Conservation (phyloP, 225 moss, liverwort and hornwort species). For the Physcomitrium patens region DNA sequence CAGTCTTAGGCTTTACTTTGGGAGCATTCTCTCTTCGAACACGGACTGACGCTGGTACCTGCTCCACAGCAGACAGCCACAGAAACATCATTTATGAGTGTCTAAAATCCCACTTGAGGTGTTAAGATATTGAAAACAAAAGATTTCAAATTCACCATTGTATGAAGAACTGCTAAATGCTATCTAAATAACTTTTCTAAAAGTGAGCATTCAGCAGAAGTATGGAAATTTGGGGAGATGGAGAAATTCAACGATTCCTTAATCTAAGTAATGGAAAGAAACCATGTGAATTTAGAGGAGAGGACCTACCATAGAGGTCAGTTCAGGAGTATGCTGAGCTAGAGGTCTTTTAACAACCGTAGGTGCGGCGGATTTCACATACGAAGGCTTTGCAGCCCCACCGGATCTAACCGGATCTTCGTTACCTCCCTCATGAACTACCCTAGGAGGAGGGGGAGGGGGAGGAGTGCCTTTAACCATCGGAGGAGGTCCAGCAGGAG, state of each 20-base stretch:
- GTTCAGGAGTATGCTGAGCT: slow-evolving; percentile 97
- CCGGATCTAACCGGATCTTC: slow-evolving; percentile 67
- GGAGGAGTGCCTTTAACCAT: slow-evolving; percentile 48
- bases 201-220: background rate
- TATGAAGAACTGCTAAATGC: no score
- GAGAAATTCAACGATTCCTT: slow-evolving; percentile 1
- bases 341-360: slow-evolving; percentile 96
- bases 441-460: slow-evolving; percentile 63
- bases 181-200: background rate
- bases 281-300: background rate
- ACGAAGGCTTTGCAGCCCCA: slow-evolving; percentile 64
- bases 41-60: slow-evolving; percentile 99
- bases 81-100: slow-evolving; percentile 16
- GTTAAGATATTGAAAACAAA: no score
- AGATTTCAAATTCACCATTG: no score
- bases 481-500: slow-evolving; percentile 59
- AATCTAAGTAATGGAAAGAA: background rate
- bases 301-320: slow-evolving; percentile 88
- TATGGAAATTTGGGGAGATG: background rate
- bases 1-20: slow-evolving; percentile 77
- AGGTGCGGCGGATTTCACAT: slow-evolving; percentile 91
- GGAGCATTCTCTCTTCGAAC: slow-evolving; percentile 84
- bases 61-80: slow-evolving; percentile 32
- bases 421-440: slow-evolving; percentile 46
- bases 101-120: background rate